These are phyloP conservation scores for Kentomonas sorsogonicus DNA, from an alignment of 208 protist genomes.

Conservation along the genomic window DNA sequence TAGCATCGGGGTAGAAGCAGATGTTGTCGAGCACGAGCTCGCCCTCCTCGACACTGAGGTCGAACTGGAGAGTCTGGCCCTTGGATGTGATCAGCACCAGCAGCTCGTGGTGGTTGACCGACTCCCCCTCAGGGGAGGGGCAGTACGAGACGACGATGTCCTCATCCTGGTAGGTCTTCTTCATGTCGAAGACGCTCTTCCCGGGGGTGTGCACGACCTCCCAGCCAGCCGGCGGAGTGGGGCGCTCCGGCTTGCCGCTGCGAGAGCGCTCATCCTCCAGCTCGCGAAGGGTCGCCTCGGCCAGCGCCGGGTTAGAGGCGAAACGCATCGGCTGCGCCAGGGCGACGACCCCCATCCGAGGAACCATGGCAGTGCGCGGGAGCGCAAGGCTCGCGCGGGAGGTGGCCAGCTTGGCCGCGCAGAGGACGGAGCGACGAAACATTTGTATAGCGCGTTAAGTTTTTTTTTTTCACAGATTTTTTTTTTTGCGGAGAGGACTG, in stretches of 20 bases:
- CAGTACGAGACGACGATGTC: constrained; percentile 68
- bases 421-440: constrained; percentile 10
- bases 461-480: neutral
- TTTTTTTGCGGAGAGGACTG: neutral
- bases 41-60: constrained; percentile 71
- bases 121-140: constrained; percentile 39
- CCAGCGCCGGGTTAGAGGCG: constrained; percentile 47
- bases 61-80: constrained; percentile 50
- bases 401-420: neutral
- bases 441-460: constrained; percentile 24
- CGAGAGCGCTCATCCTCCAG: constrained; percentile 82
- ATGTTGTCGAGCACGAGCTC: constrained; percentile 82
- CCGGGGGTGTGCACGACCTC: constrained; percentile 55
- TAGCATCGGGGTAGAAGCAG: constrained; percentile 46
- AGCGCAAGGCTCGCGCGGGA: neutral
- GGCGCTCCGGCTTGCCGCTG: constrained; percentile 63
- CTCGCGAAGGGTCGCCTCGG: constrained; percentile 53
- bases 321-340: constrained; percentile 31
- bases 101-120: constrained; percentile 51
- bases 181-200: constrained; percentile 61
- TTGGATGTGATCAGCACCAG: constrained; percentile 54
- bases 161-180: constrained; percentile 70
- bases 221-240: constrained; percentile 69
- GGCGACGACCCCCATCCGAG: constrained; percentile 10
- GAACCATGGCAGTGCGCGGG: neutral